These are phyloP conservation scores for Solanum chiquidenum DNA, from an alignment of 257 asterid genomes.

Conservation along the genomic window DNA sequence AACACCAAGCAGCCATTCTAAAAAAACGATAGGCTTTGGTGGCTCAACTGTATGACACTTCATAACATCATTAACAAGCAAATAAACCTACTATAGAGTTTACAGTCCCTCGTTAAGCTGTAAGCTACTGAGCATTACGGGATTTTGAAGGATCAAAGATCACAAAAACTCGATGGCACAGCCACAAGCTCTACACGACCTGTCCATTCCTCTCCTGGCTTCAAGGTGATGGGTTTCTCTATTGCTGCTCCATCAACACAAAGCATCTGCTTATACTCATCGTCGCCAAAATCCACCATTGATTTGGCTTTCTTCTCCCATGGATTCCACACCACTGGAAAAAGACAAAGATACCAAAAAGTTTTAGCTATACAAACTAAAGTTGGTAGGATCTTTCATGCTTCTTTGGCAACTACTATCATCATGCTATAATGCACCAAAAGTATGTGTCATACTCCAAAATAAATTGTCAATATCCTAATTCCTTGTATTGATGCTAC, in stretches of 20 bases:
- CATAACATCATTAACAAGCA: neutral
- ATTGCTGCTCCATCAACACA: constrained; percentile 76
- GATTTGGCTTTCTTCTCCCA: constrained; percentile 90
- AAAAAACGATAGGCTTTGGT: constrained; percentile 1
- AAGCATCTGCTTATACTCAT: constrained; percentile 78
- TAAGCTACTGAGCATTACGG: neutral
- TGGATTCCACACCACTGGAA: constrained; percentile 85
- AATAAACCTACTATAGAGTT: neutral
- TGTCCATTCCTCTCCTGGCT: constrained; percentile 88
- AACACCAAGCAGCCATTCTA: neutral
- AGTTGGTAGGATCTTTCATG: neutral
- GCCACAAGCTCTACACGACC: constrained; percentile 63
- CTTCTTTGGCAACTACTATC: neutral
- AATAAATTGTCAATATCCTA: neutral
- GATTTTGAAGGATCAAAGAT: constrained; percentile 23
- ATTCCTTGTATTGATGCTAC: neutral
- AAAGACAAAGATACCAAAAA: neutral
- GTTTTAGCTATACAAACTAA: neutral
- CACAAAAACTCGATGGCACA: constrained; percentile 72
- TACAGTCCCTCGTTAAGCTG: neutral
- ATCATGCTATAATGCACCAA: neutral
- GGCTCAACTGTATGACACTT: neutral
- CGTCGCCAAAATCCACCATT: constrained; percentile 80
- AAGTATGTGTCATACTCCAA: neutral
- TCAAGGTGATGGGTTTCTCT: constrained; percentile 60